Evolutionary conservation across 257 asterid species (phyloP).

Genomic region (Plantago ovata): DNA sequence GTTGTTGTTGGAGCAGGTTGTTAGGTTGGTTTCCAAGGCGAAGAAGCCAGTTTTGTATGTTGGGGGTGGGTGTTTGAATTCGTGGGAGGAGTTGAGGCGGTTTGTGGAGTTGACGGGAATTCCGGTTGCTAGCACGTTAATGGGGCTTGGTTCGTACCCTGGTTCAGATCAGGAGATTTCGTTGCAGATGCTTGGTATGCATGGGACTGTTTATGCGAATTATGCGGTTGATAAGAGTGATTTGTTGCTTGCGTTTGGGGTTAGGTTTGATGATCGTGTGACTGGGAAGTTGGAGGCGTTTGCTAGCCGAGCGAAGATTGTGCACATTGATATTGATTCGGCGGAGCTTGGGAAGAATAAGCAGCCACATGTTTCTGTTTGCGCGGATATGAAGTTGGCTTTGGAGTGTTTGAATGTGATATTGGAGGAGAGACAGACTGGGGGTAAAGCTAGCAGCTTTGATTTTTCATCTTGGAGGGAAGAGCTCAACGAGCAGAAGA

Average conservation of each 20-base stretch:
- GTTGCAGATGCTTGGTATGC: slow-evolving; percentile 89
- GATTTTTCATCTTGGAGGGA: slow-evolving; percentile 65
- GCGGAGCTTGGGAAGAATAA: slow-evolving; percentile 84
- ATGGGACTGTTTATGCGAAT: slow-evolving; percentile 79
- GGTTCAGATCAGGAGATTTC: slow-evolving; percentile 52
- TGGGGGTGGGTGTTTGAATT: slow-evolving; percentile 84
- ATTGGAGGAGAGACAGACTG: slow-evolving; percentile 31
- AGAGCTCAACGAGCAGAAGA: slow-evolving; percentile 60
- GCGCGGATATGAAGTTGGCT: slow-evolving; percentile 63
- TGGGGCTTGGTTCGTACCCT: slow-evolving; percentile 78
- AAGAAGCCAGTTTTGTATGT: slow-evolving; percentile 71
- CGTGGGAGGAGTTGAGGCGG: slow-evolving; percentile 54
- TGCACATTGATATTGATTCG: slow-evolving; percentile 80
- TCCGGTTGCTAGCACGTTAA: slow-evolving; percentile 75
- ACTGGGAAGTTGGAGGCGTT: slow-evolving; percentile 84
- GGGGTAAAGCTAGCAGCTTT: too few species aligned
- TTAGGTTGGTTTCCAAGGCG: slow-evolving; percentile 58
- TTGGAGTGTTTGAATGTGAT: slow-evolving; percentile 50
- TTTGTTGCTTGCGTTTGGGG: slow-evolving; percentile 79
- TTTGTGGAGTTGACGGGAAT: slow-evolving; percentile 68
- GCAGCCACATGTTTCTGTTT: slow-evolving; percentile 69
- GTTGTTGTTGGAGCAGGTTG: slow-evolving; percentile 44
- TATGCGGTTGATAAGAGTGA: slow-evolving; percentile 75
- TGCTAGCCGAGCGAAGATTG: slow-evolving; percentile 82
- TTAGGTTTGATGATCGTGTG: slow-evolving; percentile 84